Base-by-base conservation (phyloP, 768 basidiomycete genomes). In the Amanita molliuscula region DNA sequence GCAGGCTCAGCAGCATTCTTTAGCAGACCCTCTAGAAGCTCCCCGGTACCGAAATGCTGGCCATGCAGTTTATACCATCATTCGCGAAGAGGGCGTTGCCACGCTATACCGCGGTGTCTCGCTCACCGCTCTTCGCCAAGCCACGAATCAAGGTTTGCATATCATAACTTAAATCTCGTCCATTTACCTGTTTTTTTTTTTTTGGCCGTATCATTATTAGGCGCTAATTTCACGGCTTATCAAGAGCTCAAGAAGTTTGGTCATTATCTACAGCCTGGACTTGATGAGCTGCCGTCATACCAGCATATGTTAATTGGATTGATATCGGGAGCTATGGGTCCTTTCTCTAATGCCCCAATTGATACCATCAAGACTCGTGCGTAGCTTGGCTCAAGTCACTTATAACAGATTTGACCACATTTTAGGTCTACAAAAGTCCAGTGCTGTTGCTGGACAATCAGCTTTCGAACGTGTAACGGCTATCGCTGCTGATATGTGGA, bases 211-310 rank as follows among this genome's bases (percentile, higher is more conserved):
- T n/a, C n/a, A n/a, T 28, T 0, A 23, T 23, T 25, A 73, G 93
- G 92, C 58, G 94, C 89, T 20, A 99, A 99, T 66, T 99, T 99
- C 60, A 98, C 96, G 3, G 92, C 87, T 37, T 99, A 98, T 70
- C 94, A 96, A 62, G 91, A 98, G 63, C 72, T 98, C 58, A 99
- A 98, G 74, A 88, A 84, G 61, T 55, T 88, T 45, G 84, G 87
- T 11, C 78, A 88, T 50, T 68, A 67, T 49, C 67, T 77, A 56
- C 96, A 99, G 64, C 95, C 94, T 9, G 79, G 84, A 40, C 67
- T 84, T 47, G 61, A 59, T 0, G 86, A 90, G 35, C 76, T 99
- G 25, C 96, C 96, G 3, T 89, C 88, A 29, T 96, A 89, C 65
- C 96, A 99, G 63, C 90, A 94, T 58, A 95, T 96, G 85, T 43